Evolutionary conservation across 768 basidiomycete genomes (phyloP), one percentile per base, ranked within the genome.

Genomic region (Collybia sordida): DNA sequence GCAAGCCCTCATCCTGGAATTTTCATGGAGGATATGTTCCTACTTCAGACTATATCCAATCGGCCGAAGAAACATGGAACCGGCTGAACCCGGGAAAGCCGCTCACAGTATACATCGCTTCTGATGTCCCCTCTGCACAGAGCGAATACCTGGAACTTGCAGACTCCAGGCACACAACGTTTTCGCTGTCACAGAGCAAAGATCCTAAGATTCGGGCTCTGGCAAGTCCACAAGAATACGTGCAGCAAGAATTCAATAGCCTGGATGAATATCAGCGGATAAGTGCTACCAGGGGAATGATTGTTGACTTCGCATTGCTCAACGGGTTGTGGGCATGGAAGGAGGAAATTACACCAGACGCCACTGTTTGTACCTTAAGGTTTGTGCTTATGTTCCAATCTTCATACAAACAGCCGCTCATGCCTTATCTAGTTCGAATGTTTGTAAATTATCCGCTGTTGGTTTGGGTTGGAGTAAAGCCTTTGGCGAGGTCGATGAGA

Each of bases 301-400:
- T 89, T 41, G 79, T 88, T 5, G 87, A 89, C 63, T 77, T 87
- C 52, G 86, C 87, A 9, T 51, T 88, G 59, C 51, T 87, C 21
- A 80, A 75, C 47, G 87, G 87, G 14, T 58, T 82, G 36, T 89
- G 87, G 87, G 63, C 72, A 3, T 64, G 62, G 53, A 58, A 66
- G 6, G 67, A 66, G 12, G 77, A 79, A 35, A 62, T 73, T 3
- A 59, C 62, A 15, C 83, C 86, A 1, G 72, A 72, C 12, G 82
- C 80, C 18, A 68, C 72, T 4, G 63, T 88, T 25, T 87, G 85
- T 59, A 76, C 80, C 3, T 61, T 82, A n/a, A 79, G 75, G 85
- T 84, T 49, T 7, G 76, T 58, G 6, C 6, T 28, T 21, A 6
- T 31, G 14, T 31, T 31, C 3, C 11, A 11, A 11, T 31, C n/a